Conservation (phyloP, 2,329 filamentous ascomycete genomes). For the Pseudocercospora crystallina region DNA sequence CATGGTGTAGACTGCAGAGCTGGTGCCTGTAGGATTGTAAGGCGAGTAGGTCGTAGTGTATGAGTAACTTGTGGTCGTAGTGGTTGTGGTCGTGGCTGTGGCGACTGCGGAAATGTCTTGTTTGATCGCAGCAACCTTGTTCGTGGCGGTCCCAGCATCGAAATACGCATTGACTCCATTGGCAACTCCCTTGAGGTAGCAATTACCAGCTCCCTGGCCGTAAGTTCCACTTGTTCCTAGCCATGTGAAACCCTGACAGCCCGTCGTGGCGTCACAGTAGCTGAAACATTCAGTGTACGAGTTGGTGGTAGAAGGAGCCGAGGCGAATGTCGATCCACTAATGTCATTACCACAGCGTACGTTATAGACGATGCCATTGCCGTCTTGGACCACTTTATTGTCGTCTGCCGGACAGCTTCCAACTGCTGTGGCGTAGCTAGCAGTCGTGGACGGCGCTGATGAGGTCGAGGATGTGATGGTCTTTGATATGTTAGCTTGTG, state of each 20-base stretch:
- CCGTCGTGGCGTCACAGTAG: not conserved
- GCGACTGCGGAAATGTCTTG: too few species aligned
- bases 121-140: not conserved
- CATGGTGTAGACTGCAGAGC: slow-evolving; percentile 5
- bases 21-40: slow-evolving; percentile 6
- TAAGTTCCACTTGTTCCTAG: not conserved
- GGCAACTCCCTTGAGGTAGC: slow-evolving; percentile 6
- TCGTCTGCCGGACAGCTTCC: not conserved
- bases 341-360: slow-evolving; percentile 6
- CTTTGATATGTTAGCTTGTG: too few species aligned
- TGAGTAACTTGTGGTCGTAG: not conserved
- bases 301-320: not conserved
- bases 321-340: not conserved
- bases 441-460: not conserved
- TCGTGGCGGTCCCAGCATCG: not conserved
- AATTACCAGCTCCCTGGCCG: slow-evolving; percentile 5
- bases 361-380: not conserved
- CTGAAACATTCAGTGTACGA: slow-evolving; percentile 1
- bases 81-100: not conserved
- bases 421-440: not conserved
- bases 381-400: not conserved
- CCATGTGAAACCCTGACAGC: slow-evolving; percentile 5
- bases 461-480: not conserved
- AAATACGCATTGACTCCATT: too few species aligned
- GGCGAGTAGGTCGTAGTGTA: slow-evolving; percentile 5